Base-by-base conservation (phyloP, 140 eudicot species). In the Cichorium intybus region DNA sequence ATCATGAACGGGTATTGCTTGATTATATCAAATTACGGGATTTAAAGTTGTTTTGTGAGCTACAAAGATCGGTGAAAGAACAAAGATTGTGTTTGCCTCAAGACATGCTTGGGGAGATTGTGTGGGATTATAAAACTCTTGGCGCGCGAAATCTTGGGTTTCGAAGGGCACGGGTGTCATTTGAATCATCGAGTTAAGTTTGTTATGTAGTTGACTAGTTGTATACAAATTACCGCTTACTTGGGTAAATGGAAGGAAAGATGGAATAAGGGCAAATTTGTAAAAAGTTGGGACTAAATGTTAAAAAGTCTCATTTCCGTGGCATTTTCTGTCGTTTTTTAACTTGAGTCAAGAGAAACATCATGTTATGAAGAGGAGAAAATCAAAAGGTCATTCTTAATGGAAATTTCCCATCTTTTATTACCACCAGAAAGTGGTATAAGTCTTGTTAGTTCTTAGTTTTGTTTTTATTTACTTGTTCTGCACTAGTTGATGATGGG, bases 11-110 rank as follows among this genome's bases (percentile, higher is more conserved):
- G 60, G 74, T 90, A 14, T 77, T 92, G 82, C 71, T 37, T 29
- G 99, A 92, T 69, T 92, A 92, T 66, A 75, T 79, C 46, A 92
- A 67, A 50, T 79, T 88, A 33, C 95, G 88, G 68, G 93, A 92
- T 77, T 81, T 93, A 10, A 88, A 81, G 70, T 81, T 82, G 56
- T 87, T 88, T 54, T 69, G 79, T 53, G 86, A 85, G 72, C 63
- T 88, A 62, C 95, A 68, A 11, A 73, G 80, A 34, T 81, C 95
- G 10, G 63, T 88, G 17, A 92, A 79, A 75, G 78, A 77, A 26
- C 61, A 71, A 56, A 79, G 86, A 51, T 33, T 92, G 18, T 26
- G 79, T 31, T 66, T 71, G 66, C 97, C 99, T 64, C 99, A 92
- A 73, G 96, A 92, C 52, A 79, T 85, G 72, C 63, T 88, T 21